Evolutionary conservation across 257 asterid genomes (phyloP).

Genomic region (Lavandula angustifolia): DNA sequence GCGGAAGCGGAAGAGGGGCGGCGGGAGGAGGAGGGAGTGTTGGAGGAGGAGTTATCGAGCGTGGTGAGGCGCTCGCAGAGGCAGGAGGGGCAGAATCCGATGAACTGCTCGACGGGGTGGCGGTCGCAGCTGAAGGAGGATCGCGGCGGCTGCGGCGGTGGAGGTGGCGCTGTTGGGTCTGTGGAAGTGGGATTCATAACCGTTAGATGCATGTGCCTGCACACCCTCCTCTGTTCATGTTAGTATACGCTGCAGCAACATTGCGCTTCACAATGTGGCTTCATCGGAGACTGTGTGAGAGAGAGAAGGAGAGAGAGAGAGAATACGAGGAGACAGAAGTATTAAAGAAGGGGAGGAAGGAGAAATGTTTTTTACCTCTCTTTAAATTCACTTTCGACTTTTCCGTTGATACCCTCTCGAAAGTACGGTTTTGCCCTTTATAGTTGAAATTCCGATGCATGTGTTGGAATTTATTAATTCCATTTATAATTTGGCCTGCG

Average conservation of each 20-base stretch:
- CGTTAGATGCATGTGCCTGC: constrained; percentile 38
- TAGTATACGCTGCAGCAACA: constrained; percentile 22
- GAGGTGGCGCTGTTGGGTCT: constrained; percentile 86
- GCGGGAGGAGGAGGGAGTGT: constrained; percentile 80
- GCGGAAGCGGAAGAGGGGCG: constrained; percentile 86
- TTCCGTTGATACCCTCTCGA: constrained; percentile 39
- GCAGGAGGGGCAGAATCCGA: constrained; percentile 91
- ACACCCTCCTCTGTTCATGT: constrained; percentile 47
- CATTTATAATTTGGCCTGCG: background rate
- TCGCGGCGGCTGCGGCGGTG: constrained; percentile 83
- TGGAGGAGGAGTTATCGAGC: constrained; percentile 69
- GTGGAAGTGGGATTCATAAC: constrained; percentile 83
- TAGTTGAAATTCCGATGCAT: constrained; percentile 16
- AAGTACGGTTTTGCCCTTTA: constrained; percentile 42
- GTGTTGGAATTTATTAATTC: constrained; percentile 2
- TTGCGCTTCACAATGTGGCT: constrained; percentile 28
- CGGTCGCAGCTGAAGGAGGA: constrained; percentile 97
- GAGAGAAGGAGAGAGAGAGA: constrained; percentile 15
- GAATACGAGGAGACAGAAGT: constrained; percentile 21
- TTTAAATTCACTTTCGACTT: constrained; percentile 38
- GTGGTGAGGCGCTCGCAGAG: constrained; percentile 94
- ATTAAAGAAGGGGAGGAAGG: constrained; percentile 11
- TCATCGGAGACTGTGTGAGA: constrained; percentile 21
- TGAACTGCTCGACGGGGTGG: constrained; percentile 84
- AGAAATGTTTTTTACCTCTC: constrained; percentile 33